Evolutionary conservation across 345 rosid species (phyloP).

Genomic region (Geranium brycei): DNA sequence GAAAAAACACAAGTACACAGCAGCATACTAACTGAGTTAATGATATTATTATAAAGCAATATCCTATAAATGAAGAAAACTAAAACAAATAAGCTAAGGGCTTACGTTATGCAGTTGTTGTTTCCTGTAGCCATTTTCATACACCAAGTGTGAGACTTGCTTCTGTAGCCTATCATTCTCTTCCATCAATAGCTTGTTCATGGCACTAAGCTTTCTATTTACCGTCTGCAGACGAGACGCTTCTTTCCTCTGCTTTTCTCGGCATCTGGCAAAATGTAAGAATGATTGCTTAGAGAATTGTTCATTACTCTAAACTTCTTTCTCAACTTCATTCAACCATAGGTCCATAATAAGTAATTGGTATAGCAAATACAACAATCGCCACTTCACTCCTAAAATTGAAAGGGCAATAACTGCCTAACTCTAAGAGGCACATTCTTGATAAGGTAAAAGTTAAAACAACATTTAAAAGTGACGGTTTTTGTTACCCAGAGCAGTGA

Average conservation of each 20-base stretch:
- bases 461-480: too few species aligned
- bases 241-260: constrained; percentile 97
- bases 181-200: constrained; percentile 96
- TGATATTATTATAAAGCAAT: neutral
- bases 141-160: constrained; percentile 92
- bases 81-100: neutral
- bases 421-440: too few species aligned
- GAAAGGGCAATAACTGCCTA: too few species aligned
- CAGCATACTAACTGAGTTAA: neutral
- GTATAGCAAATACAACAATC: too few species aligned
- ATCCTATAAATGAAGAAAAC: neutral
- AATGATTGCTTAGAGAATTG: neutral
- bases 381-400: too few species aligned
- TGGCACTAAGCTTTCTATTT: constrained; percentile 75
- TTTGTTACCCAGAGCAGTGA: too few species aligned
- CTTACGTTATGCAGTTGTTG: constrained; percentile 59
- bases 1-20: neutral
- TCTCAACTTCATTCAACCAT: too few species aligned
- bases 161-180: constrained; percentile 96
- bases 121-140: constrained; percentile 81
- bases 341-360: too few species aligned
- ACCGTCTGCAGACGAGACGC: constrained; percentile 83
- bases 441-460: too few species aligned
- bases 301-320: too few species aligned
- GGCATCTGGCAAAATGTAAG: constrained; percentile 35